Evolutionary conservation across 768 basidiomycete species (phyloP).

Genomic region (Podaxis sp.): DNA sequence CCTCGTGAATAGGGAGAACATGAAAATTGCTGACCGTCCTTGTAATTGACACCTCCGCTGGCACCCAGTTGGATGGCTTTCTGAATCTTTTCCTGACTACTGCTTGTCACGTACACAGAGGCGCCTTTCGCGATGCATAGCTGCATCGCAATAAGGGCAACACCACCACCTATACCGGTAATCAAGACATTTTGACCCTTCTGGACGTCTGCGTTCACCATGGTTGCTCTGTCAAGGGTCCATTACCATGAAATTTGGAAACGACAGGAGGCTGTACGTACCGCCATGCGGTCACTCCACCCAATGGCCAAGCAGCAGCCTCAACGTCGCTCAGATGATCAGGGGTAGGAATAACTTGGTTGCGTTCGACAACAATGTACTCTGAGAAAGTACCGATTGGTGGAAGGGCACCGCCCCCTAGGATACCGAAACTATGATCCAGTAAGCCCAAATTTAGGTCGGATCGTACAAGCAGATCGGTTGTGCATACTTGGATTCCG

Average conservation of each 20-base stretch:
- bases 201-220: conserved; percentile 61
- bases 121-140: conserved; percentile 74
- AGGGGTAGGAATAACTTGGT: conserved; percentile 66
- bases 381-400: conserved; percentile 74
- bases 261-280: conserved; percentile 28
- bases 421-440: conserved; percentile 52
- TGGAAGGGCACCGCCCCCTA: conserved; percentile 58
- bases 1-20: background rate
- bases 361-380: conserved; percentile 71
- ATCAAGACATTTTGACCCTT: conserved; percentile 74
- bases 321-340: conserved; percentile 67
- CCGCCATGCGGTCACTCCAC: conserved; percentile 85
- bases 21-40: conserved; percentile 43
- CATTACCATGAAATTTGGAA: background rate
- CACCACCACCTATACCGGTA: conserved; percentile 83
- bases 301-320: conserved; percentile 76
- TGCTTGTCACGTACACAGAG: conserved; percentile 81
- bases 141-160: conserved; percentile 76
- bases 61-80: conserved; percentile 70
- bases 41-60: conserved; percentile 76
- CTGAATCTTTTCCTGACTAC: conserved; percentile 65
- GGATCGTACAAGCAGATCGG: too few species aligned
- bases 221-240: conserved; percentile 2
- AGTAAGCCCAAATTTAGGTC: background rate
- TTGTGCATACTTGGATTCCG: conserved; percentile 58